Evolutionary conservation across 2,329 filamentous ascomycete species (phyloP).

Genomic region (Aspergillus neoniger): DNA sequence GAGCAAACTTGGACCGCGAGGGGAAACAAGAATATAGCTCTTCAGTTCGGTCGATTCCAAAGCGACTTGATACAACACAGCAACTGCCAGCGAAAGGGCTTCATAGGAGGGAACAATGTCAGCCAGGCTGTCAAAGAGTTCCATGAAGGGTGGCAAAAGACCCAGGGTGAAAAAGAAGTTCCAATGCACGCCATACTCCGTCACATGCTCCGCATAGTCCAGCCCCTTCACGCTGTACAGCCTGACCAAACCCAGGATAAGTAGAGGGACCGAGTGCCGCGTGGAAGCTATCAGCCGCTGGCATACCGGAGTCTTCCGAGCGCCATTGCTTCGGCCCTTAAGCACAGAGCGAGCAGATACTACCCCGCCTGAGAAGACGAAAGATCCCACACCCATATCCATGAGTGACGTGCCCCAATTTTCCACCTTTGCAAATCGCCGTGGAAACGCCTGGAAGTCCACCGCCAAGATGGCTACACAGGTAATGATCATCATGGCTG

Average conservation of each 20-base stretch:
- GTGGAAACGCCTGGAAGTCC: conserved; percentile 89
- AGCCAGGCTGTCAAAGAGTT: conserved; percentile 74
- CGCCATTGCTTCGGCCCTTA: conserved; percentile 61
- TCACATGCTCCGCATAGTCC: conserved; percentile 95
- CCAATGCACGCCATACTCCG: conserved; percentile 98
- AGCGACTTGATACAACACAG: conserved; percentile 69
- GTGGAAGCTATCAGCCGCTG: conserved; percentile 66
- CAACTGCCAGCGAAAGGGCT: conserved; percentile 69
- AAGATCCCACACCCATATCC: conserved; percentile 96
- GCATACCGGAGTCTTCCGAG: conserved; percentile 47
- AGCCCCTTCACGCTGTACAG: conserved; percentile 88
- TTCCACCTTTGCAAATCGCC: conserved; percentile 95
- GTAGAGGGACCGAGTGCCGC: conserved; percentile 79
- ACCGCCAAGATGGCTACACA: conserved; percentile 93
- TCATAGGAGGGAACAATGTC: conserved; percentile 74
- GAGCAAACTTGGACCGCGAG: conserved; percentile 70
- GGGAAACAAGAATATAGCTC: conserved; percentile 77
- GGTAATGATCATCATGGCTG: conserved; percentile 86
- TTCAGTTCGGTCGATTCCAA: conserved; percentile 79
- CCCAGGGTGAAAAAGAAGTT: conserved; percentile 99
- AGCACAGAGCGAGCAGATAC: conserved; percentile 83
- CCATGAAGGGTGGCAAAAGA: conserved; percentile 84
- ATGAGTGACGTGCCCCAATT: conserved; percentile 99
- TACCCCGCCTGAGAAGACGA: conserved; percentile 90
- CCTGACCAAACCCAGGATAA: conserved; percentile 76